These are phyloP conservation scores for Medicago lupulina DNA, from an alignment of 306 rosid genomes.

Conservation along the genomic window DNA sequence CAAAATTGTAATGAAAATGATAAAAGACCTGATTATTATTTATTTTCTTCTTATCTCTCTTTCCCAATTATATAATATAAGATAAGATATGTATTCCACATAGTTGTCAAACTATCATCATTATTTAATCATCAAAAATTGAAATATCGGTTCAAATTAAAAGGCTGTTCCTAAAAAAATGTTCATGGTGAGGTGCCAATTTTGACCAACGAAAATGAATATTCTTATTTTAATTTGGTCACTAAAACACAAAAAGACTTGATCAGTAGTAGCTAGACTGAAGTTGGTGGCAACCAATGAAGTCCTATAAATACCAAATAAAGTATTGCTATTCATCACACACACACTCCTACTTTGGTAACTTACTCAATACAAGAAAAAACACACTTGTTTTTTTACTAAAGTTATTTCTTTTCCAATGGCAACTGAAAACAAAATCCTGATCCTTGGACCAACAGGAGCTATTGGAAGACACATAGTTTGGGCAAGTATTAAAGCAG, in stretches of 20 bases:
- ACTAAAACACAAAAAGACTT: neutral
- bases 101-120: no score
- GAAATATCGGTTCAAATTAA: neutral
- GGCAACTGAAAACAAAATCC: conserved; percentile 50
- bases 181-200: neutral
- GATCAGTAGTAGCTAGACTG: neutral
- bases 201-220: neutral
- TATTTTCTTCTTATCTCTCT: no score
- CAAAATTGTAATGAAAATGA: no score
- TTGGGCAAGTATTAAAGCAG: conserved; percentile 48
- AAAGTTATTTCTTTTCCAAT: neutral
- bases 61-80: no score
- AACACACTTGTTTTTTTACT: neutral
- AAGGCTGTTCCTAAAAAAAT: neutral
- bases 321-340: conserved; percentile 6
- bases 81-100: no score
- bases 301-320: conserved; percentile 18
- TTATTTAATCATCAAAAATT: neutral
- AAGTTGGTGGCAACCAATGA: neutral
- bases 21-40: no score
- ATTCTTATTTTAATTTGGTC: neutral
- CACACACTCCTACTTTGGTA: neutral
- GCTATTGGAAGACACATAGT: conserved; percentile 49
- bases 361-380: neutral
- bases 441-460: conserved; percentile 48